Evolutionary conservation across 345 rosid genomes (phyloP).

Genomic region (Stellera chamaejasme): DNA sequence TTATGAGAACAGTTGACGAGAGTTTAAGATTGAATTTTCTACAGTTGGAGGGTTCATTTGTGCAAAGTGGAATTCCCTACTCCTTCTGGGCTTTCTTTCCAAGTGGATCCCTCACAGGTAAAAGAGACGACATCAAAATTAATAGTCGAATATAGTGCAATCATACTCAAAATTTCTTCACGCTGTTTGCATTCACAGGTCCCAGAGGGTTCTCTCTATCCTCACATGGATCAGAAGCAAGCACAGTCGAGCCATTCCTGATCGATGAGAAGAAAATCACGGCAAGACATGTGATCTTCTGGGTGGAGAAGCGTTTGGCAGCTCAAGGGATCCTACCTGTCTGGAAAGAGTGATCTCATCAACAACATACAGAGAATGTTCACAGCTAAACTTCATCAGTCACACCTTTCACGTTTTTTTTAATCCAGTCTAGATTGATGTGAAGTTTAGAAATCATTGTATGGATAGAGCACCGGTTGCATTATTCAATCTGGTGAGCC

Average conservation of each 20-base stretch:
- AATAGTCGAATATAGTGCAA: neutral
- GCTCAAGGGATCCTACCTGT: conserved; percentile 93
- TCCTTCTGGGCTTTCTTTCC: conserved; percentile 96
- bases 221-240: conserved; percentile 61
- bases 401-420: neutral
- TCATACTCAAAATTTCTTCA: neutral
- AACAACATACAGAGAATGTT: neutral
- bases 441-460: conserved; percentile 4
- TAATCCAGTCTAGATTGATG: neutral
- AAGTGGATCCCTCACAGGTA: conserved; percentile 61
- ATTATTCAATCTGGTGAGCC: too few relatives aligned
- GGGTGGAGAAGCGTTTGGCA: conserved; percentile 93
- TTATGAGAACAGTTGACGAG: too few relatives aligned
- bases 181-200: conserved; percentile 31
- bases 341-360: conserved; percentile 39
- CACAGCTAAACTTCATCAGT: neutral
- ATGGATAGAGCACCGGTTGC: neutral
- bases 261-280: conserved; percentile 88
- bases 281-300: conserved; percentile 64
- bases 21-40: too few relatives aligned
- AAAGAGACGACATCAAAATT: neutral
- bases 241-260: conserved; percentile 94
- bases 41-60: conserved; percentile 80
- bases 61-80: conserved; percentile 45
- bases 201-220: conserved; percentile 78